These are phyloP conservation scores for Vigna angularis DNA, from an alignment of 306 rosid genomes.

Conservation along the genomic window DNA sequence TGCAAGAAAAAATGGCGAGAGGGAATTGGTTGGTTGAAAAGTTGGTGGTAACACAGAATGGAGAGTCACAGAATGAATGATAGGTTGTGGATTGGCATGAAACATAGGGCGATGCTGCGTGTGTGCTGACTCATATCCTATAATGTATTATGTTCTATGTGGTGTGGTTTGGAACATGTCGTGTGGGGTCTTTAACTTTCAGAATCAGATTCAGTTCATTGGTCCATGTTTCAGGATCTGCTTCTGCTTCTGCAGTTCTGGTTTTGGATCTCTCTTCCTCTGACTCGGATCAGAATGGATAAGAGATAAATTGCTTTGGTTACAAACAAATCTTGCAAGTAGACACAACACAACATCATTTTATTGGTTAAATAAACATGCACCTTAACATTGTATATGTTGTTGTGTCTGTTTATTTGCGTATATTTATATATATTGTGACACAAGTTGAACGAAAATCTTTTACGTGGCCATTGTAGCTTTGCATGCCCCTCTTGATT, in stretches of 20 bases:
- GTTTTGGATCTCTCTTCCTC: slow-evolving; percentile 2
- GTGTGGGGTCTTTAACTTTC: slow-evolving; percentile 20
- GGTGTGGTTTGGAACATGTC: not conserved
- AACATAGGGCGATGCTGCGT: slow-evolving; percentile 32
- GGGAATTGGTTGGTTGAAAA: slow-evolving; percentile 35
- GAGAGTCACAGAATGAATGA: slow-evolving; percentile 35
- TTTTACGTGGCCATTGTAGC: slow-evolving; percentile 24
- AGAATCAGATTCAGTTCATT: slow-evolving; percentile 40
- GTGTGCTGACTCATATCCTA: slow-evolving; percentile 52
- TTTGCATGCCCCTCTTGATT: not conserved
- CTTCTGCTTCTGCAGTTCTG: slow-evolving; percentile 10
- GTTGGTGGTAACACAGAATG: slow-evolving; percentile 17
- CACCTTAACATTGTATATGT: not conserved
- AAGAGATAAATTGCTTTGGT: not conserved
- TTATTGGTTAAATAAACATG: not conserved
- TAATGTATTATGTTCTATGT: not conserved
- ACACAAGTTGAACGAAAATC: not conserved
- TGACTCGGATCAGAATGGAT: slow-evolving; percentile 45
- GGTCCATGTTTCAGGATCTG: slow-evolving; percentile 29
- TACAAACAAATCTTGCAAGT: slow-evolving; percentile 19
- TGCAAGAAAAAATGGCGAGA: not conserved
- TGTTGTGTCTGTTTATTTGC: not conserved
- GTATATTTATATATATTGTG: not conserved
- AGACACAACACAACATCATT: not conserved
- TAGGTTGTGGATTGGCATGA: slow-evolving; percentile 43